phyloP scores from a whole-genome alignment of 805 yeast species.

The Ogataea philodendri region DNA sequence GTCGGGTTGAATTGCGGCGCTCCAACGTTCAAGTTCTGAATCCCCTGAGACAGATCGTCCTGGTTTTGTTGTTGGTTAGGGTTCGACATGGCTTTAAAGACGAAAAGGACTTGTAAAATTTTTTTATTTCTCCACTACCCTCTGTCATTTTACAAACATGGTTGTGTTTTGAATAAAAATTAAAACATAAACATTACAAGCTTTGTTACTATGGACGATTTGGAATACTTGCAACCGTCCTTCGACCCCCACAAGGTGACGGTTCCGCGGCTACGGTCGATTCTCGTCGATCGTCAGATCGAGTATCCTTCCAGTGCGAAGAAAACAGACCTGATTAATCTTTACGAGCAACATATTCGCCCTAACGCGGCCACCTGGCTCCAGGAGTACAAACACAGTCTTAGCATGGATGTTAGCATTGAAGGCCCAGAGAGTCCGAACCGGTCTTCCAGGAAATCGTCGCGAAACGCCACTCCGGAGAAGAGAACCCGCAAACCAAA shows the following conservation, averaged over 20 bases:
- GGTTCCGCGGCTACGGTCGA: conserved; percentile 66
- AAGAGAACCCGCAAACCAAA: not conserved
- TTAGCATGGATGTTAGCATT: conserved; percentile 7
- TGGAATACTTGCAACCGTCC: conserved; percentile 38
- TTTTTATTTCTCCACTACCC: conserved; percentile 10
- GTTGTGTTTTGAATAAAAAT: conserved; percentile 9
- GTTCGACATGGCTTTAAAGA: conserved; percentile 26
- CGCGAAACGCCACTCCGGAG: conserved; percentile 6
- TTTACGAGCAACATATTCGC: conserved; percentile 54
- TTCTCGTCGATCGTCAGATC: conserved; percentile 64
- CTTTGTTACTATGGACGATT: conserved; percentile 32
- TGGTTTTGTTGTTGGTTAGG: conserved; percentile 37
- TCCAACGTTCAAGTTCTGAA: conserved; percentile 42
- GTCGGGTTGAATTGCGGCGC: conserved; percentile 47
- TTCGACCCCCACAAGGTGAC: conserved; percentile 67
- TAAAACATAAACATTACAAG: conserved; percentile 9
- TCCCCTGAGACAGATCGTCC: conserved; percentile 43
- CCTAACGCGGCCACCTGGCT: conserved; percentile 47
- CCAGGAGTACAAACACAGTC: conserved; percentile 25
- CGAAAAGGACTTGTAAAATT: conserved; percentile 8
- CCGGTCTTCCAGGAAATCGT: conserved; percentile 2
- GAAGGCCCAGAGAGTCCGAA: conserved; percentile 1
- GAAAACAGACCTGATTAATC: conserved; percentile 60
- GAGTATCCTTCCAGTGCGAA: conserved; percentile 60
- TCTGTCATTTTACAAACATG: conserved; percentile 9